Evolutionary conservation across 2,329 filamentous ascomycete species (phyloP), one percentile per base, ranked within the genome.

Genomic region (Cladosporium sp.): DNA sequence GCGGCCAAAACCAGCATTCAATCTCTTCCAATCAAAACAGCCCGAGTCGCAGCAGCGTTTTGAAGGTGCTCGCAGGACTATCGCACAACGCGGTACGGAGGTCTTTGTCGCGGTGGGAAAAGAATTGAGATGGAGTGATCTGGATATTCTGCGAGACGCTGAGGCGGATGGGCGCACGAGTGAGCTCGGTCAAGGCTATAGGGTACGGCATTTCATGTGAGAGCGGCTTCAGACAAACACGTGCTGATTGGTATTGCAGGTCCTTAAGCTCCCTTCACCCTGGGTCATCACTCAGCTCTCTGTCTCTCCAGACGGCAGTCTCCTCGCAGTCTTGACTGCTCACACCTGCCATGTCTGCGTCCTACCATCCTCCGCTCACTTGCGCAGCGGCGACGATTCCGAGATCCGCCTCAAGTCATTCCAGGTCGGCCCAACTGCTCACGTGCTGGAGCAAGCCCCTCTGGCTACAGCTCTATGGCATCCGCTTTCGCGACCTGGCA

Each of bases 401-500:
- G 87, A 89, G 5, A 84, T 97, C 73, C 92, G 91, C 74, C 84
- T 93, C 34, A 96, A 92, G 78, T 92, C 92, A 63, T 96, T 92
- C 80, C 94, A 94, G 24, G 84, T 98, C n/a, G 94, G 94, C 1
- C 93, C 93, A 34, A 96, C 92, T 2, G 93, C 91, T 3, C 94
- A 98, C 78, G 92, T 97, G 59, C 90, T 93, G 59, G 92, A 94
- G 57, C 90, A 93, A 70, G 87, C 92, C 8, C 87, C 92, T 1
- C 84, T 99, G 65, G 88, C 89, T 26, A 92, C 92, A 1, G 91
- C 90, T 4, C 74, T 97, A 66, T 99, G 95, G 94, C 95, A 99
- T 79, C 95, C 95, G 0, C 83, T 98, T 0, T 93, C 93, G 1
- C 44, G 32, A 15, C 88, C 94, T 12, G 87, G 90, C 68, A 91